Base-by-base conservation (phyloP, 371 early-diverging fungal species). In the Mucor lusitanicus region DNA sequence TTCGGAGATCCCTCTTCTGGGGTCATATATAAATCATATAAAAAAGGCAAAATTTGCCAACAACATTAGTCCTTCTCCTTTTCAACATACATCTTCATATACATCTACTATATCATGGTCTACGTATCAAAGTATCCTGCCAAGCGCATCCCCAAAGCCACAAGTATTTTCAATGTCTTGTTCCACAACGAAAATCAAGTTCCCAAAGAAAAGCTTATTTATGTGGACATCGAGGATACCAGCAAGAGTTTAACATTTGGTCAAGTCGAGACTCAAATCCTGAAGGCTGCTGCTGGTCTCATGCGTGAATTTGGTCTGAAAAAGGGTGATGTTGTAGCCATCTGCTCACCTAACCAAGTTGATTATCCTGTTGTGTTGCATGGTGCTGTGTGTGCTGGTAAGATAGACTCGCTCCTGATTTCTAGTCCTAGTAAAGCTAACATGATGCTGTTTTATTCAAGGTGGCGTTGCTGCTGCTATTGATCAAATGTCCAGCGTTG, bases 391-490 rank as follows among this genome's bases (percentile, higher is more conserved):
- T 63, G 76, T 63, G 71, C 64, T 46, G 71, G 71, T 71, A 67
- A 64, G 37, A 46, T 32, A 13, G 12, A 25, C 17, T 17, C 17
- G 40, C 5, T 21, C 19, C 21, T 46, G 21, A 21, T 27, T 25
- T 11, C 15, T 25, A 28, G 30, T 15, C 2, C 1, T 58, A n/a
- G 6, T 0, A 35, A 11, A 58, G 4, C 13, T 15, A 35, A 58
- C n/a, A 3, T 13, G 17, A 3, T 13, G 17, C 30, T 6, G 11
- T 13, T 27, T 28, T 9, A 21, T 30, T 56, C 40, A 25, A 53
- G 94, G 92, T 19, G 90, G 90, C 7, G 67, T 86, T 17, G 69
- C 85, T 32, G 82, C 89, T 8, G 78, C 87, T 8, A 87, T 86
- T 39, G 92, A 92, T 64, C 87, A 76, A 72, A 42, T 37, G 19